Evolutionary conservation across 345 rosid species (phyloP), one percentile per base, ranked within the genome.

Genomic region (Eucalyptus microcorys): DNA sequence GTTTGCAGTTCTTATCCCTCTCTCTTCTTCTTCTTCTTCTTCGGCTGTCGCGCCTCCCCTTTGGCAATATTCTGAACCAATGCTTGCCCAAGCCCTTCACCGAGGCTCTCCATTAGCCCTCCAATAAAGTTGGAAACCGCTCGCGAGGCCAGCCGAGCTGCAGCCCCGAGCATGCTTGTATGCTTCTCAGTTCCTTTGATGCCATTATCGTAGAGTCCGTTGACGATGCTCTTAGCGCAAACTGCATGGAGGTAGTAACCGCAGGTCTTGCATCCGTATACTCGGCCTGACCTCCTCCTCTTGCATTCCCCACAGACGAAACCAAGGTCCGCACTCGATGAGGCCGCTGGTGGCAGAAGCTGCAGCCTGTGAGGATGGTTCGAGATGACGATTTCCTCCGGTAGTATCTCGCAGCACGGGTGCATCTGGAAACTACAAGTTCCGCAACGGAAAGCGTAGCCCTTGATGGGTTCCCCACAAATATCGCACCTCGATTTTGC

Each of bases 331-430:
- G 89, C 91, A 7, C 87, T 90, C 7, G 89, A 68, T 68, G 53
- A 17, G 7, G 89, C 71, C 52, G 90, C 53, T 22, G 87, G 47
- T 12, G 95, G 92, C 53, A 96, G 34, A 87, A 97, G 92, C 42
- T 85, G 93, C 27, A 97, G 95, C 6, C 92, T 88, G 90, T 97
- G 96, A 19, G 94, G 94, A 88, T 96, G 99, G 49, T 91, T 89
- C 32, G 96, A 83, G 47, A 92, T 89, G 37, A 92, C 88, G 61
- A 96, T 90, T 14, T 94, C 91, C n/a, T 92, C 92, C 30, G 96
- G 89, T 71, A 97, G 93, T 96, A 90, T 95, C 21, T 96, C 94
- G 53, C 99, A 97, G 89, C 98, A 92, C 9, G 99, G 99, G 92
- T 97, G 98, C 96, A 97, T 96, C 85, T 94, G 98, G 90, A 94